phyloP scores from a whole-genome alignment of 345 rosid genomes.

The Gossypium australe region DNA sequence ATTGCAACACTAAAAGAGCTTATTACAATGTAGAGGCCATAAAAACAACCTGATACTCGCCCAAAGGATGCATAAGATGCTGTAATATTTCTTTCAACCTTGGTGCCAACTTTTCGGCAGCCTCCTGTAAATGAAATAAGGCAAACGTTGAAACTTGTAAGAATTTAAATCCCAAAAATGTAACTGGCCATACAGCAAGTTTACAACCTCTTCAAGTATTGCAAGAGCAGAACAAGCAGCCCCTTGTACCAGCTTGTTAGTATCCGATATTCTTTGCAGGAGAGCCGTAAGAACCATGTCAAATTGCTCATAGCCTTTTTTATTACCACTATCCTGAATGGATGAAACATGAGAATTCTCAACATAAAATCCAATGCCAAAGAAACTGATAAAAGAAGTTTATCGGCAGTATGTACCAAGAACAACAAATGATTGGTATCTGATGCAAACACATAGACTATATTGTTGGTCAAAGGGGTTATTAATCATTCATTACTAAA shows the following conservation, averaged over 20 bases:
- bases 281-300: conserved; percentile 82
- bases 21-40: background rate
- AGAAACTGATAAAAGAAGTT: background rate
- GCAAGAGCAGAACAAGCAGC: conserved; percentile 99
- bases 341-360: conserved; percentile 10
- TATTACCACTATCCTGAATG: conserved; percentile 60
- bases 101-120: conserved; percentile 80
- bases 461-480: background rate
- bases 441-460: background rate
- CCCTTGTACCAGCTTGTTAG: conserved; percentile 95
- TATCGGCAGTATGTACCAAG: background rate
- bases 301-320: conserved; percentile 75
- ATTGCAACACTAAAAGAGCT: background rate
- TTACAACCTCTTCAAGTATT: conserved; percentile 84
- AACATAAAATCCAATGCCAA: conserved; percentile 7
- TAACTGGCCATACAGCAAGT: conserved; percentile 8
- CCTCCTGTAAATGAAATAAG: conserved; percentile 56
- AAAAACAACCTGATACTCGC: conserved; percentile 86
- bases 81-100: conserved; percentile 75
- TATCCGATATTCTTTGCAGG: conserved; percentile 72
- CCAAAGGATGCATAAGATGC: conserved; percentile 96
- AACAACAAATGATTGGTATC: background rate
- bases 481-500: background rate
- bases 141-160: conserved; percentile 12
- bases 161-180: conserved; percentile 15